Conservation (phyloP, 2,329 filamentous ascomycete species). For the Fusarium sp. region DNA sequence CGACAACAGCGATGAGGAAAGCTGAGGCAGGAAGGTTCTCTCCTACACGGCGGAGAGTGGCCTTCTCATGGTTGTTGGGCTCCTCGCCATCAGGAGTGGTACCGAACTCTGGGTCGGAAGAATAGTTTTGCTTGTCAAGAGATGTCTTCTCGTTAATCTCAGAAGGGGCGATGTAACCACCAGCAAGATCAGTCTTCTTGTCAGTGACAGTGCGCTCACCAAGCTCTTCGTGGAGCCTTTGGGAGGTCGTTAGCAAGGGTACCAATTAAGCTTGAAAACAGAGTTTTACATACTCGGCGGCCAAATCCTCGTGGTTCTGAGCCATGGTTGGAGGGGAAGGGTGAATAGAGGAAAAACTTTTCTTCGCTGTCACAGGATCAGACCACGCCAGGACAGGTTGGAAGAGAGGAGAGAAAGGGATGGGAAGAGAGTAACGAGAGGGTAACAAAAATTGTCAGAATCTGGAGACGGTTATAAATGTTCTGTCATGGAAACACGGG, state of each 20-base stretch:
- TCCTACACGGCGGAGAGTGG: conserved; percentile 62
- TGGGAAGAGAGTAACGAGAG: conserved; percentile 12
- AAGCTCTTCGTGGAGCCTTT: conserved; percentile 47
- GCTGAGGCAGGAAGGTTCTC: conserved; percentile 67
- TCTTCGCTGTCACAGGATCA: conserved; percentile 11
- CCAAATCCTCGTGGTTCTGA: conserved; percentile 50
- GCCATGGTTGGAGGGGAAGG: conserved; percentile 45
- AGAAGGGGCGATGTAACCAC: conserved; percentile 41
- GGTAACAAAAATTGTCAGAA: conserved; percentile 29
- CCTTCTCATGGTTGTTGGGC: conserved; percentile 64
- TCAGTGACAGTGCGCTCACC: conserved; percentile 41
- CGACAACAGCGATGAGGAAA: conserved; percentile 67
- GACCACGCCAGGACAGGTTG: neutral
- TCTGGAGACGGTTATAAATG: conserved; percentile 38
- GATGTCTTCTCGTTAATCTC: conserved; percentile 44
- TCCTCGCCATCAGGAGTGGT: conserved; percentile 61
- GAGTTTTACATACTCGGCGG: conserved; percentile 48
- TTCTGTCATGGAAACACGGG: conserved; percentile 29
- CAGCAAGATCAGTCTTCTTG: conserved; percentile 42
- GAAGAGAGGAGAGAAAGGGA: conserved; percentile 11
- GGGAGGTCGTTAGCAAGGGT: conserved; percentile 23
- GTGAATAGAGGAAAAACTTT: conserved; percentile 8
- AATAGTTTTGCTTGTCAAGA: conserved; percentile 40
- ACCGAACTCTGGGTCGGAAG: conserved; percentile 44
- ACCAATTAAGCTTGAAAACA: conserved; percentile 18